Conservation (phyloP, 768 basidiomycete species). For the Leucocoprinus sp. region DNA sequence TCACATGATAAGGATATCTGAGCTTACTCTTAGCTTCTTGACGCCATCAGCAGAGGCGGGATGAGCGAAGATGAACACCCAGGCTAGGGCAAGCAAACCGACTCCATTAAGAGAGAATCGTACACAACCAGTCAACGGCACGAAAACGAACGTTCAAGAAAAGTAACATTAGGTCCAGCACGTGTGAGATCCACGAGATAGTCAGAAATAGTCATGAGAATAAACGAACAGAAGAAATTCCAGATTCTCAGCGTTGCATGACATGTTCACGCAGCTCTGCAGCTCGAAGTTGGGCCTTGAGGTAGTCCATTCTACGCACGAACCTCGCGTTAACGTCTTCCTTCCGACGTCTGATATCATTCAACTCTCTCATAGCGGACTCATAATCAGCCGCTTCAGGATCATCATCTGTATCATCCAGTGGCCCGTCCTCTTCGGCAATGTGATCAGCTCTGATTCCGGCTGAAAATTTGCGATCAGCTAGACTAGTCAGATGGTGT, state of each 20-base stretch:
- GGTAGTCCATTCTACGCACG: conserved; percentile 62
- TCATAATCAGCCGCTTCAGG: conserved; percentile 20
- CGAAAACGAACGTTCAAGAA: no score
- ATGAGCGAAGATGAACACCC: background rate
- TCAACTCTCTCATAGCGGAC: conserved; percentile 27
- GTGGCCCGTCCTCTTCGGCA: conserved; percentile 6
- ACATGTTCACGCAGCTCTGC: conserved; percentile 58
- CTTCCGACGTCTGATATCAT: conserved; percentile 55
- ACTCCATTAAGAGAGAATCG: no score
- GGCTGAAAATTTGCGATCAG: conserved; percentile 13
- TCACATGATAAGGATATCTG: no score
- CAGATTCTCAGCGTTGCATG: conserved; percentile 24
- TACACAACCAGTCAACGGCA: no score
- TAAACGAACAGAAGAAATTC: background rate
- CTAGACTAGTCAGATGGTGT: conserved; percentile 22
- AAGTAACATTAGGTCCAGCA: no score
- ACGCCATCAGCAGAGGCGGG: background rate
- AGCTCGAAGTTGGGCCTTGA: conserved; percentile 66
- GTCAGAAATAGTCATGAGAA: background rate
- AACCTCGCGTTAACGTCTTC: conserved; percentile 64
- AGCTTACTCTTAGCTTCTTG: background rate
- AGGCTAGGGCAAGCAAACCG: background rate
- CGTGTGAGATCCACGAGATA: background rate
- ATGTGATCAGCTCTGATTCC: background rate
- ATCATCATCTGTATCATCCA: conserved; percentile 26